Conservation (phyloP, 2,329 filamentous ascomycete genomes). For the Diaporthe amygdali region DNA sequence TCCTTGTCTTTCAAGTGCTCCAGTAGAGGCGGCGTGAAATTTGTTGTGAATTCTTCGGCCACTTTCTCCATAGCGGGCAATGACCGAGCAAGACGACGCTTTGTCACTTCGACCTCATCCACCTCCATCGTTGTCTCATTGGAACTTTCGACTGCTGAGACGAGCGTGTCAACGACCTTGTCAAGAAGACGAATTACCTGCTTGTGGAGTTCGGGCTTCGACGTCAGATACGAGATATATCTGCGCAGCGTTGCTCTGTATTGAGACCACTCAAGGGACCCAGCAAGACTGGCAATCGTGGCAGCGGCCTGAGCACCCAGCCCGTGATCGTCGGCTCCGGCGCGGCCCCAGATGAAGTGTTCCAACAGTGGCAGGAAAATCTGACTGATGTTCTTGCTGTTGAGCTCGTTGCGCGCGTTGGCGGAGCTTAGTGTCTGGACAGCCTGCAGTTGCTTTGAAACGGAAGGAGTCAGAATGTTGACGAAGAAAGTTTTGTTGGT, state of each 20-base stretch:
- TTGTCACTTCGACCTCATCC: conserved; percentile 36
- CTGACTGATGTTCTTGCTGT: conserved; percentile 79
- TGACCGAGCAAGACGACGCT: conserved; percentile 62
- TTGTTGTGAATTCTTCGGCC: conserved; percentile 71
- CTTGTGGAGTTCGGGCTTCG: conserved; percentile 84
- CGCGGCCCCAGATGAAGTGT: conserved; percentile 88
- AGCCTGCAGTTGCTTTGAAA: conserved; percentile 83
- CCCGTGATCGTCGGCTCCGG: conserved; percentile 78
- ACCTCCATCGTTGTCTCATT: conserved; percentile 47
- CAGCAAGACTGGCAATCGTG: conserved; percentile 76
- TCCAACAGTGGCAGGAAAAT: conserved; percentile 92
- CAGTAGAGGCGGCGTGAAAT: conserved; percentile 80
- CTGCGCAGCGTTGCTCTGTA: conserved; percentile 84
- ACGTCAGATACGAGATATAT: conserved; percentile 82
- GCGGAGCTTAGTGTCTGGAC: conserved; percentile 76
- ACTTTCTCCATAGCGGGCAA: conserved; percentile 73
- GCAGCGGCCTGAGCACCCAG: conserved; percentile 85
- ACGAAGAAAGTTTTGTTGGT: conserved; percentile 80
- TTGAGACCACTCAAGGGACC: conserved; percentile 86
- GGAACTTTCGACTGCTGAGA: conserved; percentile 51
- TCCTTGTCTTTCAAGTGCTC: conserved; percentile 92
- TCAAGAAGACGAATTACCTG: conserved; percentile 83
- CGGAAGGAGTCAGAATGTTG: conserved; percentile 89
- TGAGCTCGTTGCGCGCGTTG: conserved; percentile 67
- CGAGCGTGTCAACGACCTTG: conserved; percentile 79